Base-by-base conservation (phyloP, 2,329 filamentous ascomycete species). In the Talaromyces sp. region DNA sequence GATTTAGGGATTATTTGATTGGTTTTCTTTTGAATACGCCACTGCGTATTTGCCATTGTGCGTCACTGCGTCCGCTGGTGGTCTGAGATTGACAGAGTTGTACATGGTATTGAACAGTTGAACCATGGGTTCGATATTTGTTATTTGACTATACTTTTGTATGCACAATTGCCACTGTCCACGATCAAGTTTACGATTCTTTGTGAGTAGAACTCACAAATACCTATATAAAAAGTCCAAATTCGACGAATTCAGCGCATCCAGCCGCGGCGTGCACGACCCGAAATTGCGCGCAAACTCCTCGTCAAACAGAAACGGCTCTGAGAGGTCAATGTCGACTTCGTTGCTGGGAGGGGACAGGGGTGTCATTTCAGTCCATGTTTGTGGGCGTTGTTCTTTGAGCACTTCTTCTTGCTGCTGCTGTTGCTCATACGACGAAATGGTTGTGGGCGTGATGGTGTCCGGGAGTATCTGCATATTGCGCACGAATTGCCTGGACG, bases 221-320 rank as follows among this genome's bases (percentile, higher is more conserved):
- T 72, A 73, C 36, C 71, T 64, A 60, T 72, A 73, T 10, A 72
- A 56, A 59, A 69, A 72, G 57, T 72, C 69, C n/a, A 73, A 55
- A 49, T 71, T 73, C 47, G 71, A 67, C 19, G 69, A 63, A 28
- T 72, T 72, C 7, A 72, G 62, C 39, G 70, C 67, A 54, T 73
- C 71, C 47, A 69, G 67, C 28, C 71, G 70, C n/a, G 70, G 68
- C 51, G 69, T 66, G 7, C 69, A 66, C 10, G 62, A 59, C 10
- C 69, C 70, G 11, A 71, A 63, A 33, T 72, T 64, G 15, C 70
- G 70, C 33, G 67, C 64, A 55, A 71, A 67, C 56, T 72, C 70
- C 47, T 72, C 70, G 1, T 67, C 67, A 32, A 71, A 65, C 33
- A 72, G 68, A 22, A 72, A 72, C 39, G 72, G 56, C 28, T 71